A percentile compares a stretch with the other conserved stretches of the same genome.
phyloP scores from a whole-genome alignment of 257 asterid genomes.

The Solanum ossicruentum region DNA sequence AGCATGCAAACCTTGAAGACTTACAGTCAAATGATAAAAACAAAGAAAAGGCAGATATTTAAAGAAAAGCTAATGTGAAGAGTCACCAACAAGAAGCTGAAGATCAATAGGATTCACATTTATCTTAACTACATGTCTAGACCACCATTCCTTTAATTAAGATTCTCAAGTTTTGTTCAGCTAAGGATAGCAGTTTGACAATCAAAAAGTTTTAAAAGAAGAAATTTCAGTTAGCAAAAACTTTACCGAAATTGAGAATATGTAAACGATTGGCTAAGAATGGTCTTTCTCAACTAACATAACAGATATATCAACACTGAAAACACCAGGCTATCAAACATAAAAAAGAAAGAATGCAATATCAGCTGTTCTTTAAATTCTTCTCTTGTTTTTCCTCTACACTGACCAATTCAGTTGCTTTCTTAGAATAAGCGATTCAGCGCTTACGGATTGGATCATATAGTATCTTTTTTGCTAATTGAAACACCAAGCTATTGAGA shows the following conservation, averaged over 20 bases:
- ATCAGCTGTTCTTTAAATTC: background rate
- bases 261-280: background rate
- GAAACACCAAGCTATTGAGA: background rate
- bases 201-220: background rate
- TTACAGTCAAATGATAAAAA: background rate
- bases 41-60: background rate
- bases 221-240: background rate
- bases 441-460: background rate
- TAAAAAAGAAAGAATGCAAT: background rate
- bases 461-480: background rate
- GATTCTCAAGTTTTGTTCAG: background rate
- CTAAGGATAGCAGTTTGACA: background rate
- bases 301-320: background rate
- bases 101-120: background rate
- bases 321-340: background rate
- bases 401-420: background rate
- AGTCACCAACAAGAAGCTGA: background rate
- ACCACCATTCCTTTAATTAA: background rate
- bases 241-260: background rate
- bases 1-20: background rate
- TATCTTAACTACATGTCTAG: background rate
- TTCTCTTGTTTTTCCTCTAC: background rate
- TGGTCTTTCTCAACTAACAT: background rate
- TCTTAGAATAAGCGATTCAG: background rate
- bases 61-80: background rate